A percentile compares a stretch with the other conserved stretches of the same genome.
These are phyloP conservation scores for Emergomyces africanus DNA, from an alignment of 2,329 filamentous ascomycete species.

Conservation along the genomic window DNA sequence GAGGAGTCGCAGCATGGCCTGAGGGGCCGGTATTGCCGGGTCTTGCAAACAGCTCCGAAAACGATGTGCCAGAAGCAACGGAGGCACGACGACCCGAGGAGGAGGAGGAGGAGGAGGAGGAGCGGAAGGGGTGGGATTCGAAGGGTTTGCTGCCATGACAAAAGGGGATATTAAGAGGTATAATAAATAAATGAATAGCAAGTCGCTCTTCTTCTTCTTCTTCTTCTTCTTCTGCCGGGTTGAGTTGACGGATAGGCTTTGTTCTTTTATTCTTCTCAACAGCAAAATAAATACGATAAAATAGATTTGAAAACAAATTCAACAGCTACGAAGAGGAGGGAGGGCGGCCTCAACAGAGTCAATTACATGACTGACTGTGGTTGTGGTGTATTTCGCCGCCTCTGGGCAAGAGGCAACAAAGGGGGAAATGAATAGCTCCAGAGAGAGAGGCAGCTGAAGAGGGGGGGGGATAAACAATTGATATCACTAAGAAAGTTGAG, in stretches of 20 bases:
- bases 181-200: no score
- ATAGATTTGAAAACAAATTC: not conserved
- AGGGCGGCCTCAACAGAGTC: not conserved
- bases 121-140: constrained; percentile 28
- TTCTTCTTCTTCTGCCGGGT: no score
- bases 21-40: constrained; percentile 12
- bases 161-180: not conserved
- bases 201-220: no score
- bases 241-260: not conserved
- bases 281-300: not conserved
- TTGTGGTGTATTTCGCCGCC: not conserved
- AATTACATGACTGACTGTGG: not conserved
- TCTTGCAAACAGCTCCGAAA: constrained; percentile 29
- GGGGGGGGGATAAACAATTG: not conserved
- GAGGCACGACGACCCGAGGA: constrained; percentile 37
- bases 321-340: not conserved
- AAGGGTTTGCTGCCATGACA: constrained; percentile 32
- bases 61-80: constrained; percentile 28
- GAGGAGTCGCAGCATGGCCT: no score
- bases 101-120: constrained; percentile 20
- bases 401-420: not conserved
- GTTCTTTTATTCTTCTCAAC: not conserved
- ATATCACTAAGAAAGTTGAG: not conserved
- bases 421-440: no score
- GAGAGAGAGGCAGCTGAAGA: no score